A percentile compares a stretch with the other conserved stretches of the same genome.
Conservation (phyloP, 2,329 filamentous ascomycete genomes). For the Microdochium trichocladiopsis region DNA sequence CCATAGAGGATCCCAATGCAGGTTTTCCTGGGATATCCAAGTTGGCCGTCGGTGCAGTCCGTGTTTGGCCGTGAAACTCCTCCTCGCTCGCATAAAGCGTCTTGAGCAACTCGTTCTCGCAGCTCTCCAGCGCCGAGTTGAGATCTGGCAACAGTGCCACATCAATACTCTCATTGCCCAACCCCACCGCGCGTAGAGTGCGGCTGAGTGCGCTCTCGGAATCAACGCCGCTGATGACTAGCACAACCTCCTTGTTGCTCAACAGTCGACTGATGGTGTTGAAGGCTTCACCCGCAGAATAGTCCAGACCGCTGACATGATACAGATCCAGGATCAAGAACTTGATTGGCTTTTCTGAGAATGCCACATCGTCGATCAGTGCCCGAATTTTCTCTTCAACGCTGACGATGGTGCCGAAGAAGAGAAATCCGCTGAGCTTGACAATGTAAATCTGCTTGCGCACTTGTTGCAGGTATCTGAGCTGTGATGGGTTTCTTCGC, state of each 20-base stretch:
- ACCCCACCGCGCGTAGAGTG: slow-evolving; percentile 74
- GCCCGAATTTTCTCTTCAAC: slow-evolving; percentile 84
- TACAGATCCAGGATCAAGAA: slow-evolving; percentile 85
- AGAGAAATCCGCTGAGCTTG: slow-evolving; percentile 91
- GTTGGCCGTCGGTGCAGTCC: slow-evolving; percentile 31
- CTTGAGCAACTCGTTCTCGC: slow-evolving; percentile 88
- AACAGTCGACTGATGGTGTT: slow-evolving; percentile 84
- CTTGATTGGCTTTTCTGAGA: slow-evolving; percentile 70
- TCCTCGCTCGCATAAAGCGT: slow-evolving; percentile 69
- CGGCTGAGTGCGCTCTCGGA: slow-evolving; percentile 68
- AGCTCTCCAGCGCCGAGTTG: slow-evolving; percentile 88
- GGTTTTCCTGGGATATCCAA: slow-evolving; percentile 39
- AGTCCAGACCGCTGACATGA: slow-evolving; percentile 88
- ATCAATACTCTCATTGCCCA: slow-evolving; percentile 65
- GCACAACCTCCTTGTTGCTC: slow-evolving; percentile 65
- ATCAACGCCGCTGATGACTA: slow-evolving; percentile 78
- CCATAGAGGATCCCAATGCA: slow-evolving; percentile 19
- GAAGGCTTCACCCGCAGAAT: slow-evolving; percentile 93
- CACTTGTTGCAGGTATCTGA: slow-evolving; percentile 77
- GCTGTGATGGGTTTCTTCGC: slow-evolving; percentile 80
- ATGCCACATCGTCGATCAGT: slow-evolving; percentile 76
- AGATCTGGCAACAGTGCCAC: slow-evolving; percentile 82
- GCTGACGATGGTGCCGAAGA: slow-evolving; percentile 95
- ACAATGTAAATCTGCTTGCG: slow-evolving; percentile 85
- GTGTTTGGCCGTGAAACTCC: slow-evolving; percentile 38